These are phyloP conservation scores for Chytriomyces sp. DNA, from an alignment of 192 early-diverging fungal genomes.

Conservation along the genomic window DNA sequence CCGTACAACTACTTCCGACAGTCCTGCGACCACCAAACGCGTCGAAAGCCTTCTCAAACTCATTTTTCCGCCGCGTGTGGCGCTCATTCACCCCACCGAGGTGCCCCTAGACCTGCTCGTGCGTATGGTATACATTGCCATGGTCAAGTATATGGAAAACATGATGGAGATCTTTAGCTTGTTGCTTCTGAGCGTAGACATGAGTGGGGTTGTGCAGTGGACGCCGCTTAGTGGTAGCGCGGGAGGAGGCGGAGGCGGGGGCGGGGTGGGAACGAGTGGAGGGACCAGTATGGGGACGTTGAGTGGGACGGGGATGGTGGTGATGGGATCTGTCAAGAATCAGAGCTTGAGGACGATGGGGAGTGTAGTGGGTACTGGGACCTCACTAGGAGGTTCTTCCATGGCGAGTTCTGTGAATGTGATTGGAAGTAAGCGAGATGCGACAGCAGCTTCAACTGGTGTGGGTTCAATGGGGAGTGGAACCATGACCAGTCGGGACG, in stretches of 20 bases:
- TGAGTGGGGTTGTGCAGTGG: background rate
- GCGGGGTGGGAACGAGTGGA: background rate
- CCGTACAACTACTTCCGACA: slow-evolving; percentile 72
- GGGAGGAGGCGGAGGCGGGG: background rate
- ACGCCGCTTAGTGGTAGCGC: background rate
- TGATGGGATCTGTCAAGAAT: background rate
- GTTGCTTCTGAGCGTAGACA: slow-evolving; percentile 66
- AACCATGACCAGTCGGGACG: background rate
- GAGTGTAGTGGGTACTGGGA: background rate
- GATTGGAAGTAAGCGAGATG: background rate
- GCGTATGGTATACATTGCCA: slow-evolving; percentile 70
- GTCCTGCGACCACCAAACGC: slow-evolving; percentile 47
- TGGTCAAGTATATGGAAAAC: slow-evolving; percentile 65
- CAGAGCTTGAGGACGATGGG: background rate
- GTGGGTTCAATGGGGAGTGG: too few species aligned
- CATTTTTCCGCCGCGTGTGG: slow-evolving; percentile 65
- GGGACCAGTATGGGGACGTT: background rate
- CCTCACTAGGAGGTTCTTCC: background rate
- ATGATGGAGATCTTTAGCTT: slow-evolving; percentile 70
- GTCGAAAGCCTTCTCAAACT: slow-evolving; percentile 62
- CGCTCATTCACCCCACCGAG: slow-evolving; percentile 63
- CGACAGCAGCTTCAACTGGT: background rate
- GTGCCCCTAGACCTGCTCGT: slow-evolving; percentile 68
- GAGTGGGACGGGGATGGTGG: background rate
- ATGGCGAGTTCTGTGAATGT: background rate